A percentile compares a stretch with the other conserved stretches of the same genome.
These are phyloP conservation scores for Cercis canadensis DNA, from an alignment of 306 rosid genomes.

Conservation along the genomic window DNA sequence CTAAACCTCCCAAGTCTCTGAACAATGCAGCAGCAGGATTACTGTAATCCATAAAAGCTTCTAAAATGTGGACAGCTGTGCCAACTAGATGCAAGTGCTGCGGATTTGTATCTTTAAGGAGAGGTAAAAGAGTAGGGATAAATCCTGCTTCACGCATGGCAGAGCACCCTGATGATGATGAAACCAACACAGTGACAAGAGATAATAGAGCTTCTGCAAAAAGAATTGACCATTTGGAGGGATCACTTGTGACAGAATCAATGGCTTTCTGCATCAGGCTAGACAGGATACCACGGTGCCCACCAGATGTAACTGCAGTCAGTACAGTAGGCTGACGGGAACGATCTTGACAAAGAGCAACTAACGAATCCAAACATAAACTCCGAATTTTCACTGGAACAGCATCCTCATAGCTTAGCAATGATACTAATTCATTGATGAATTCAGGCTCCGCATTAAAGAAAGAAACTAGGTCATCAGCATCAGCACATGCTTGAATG, in stretches of 20 bases:
- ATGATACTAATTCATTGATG: slow-evolving; percentile 85
- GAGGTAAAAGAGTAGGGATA: slow-evolving; percentile 93
- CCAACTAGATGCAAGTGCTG: slow-evolving; percentile 96
- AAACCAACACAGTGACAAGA: slow-evolving; percentile 88
- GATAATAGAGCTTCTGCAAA: slow-evolving; percentile 92
- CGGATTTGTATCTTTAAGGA: slow-evolving; percentile 87
- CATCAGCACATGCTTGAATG: slow-evolving; percentile 89
- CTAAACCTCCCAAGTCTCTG: slow-evolving; percentile 98
- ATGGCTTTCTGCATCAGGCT: slow-evolving; percentile 97
- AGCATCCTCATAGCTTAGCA: slow-evolving; percentile 87
- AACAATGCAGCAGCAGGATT: slow-evolving; percentile 95
- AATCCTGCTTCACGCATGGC: slow-evolving; percentile 98
- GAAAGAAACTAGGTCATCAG: slow-evolving; percentile 82
- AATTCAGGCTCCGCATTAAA: slow-evolving; percentile 97
- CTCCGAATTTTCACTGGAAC: slow-evolving; percentile 81
- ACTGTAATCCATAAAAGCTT: slow-evolving; percentile 97
- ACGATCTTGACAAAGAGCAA: slow-evolving; percentile 96
- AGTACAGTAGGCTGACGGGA: slow-evolving; percentile 81
- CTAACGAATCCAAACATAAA: slow-evolving; percentile 82
- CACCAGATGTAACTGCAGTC: slow-evolving; percentile 95
- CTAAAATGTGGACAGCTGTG: slow-evolving; percentile 90
- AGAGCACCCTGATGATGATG: slow-evolving; percentile 93
- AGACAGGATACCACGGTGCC: slow-evolving; percentile 93
- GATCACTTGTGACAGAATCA: slow-evolving; percentile 69
- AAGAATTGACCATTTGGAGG: slow-evolving; percentile 81